These are phyloP conservation scores for Clausena lansium DNA, from an alignment of 345 rosid genomes.

Conservation along the genomic window DNA sequence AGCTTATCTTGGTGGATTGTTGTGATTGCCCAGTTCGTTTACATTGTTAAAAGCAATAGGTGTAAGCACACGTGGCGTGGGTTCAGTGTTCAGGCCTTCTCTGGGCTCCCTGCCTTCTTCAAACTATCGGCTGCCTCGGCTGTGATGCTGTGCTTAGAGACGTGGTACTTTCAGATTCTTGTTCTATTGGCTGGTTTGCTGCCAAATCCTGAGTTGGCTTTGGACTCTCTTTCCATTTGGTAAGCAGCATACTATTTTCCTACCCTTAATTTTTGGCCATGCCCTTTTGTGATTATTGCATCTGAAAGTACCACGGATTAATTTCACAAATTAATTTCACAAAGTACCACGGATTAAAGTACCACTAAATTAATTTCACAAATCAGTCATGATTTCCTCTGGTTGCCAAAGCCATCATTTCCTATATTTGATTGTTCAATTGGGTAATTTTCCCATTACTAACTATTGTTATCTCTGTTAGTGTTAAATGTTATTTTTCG, in stretches of 20 bases:
- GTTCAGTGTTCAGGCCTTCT: constrained; percentile 44
- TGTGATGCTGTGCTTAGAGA: constrained; percentile 63
- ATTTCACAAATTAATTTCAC: neutral
- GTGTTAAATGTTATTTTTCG: too few relatives aligned
- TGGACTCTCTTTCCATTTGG: constrained; percentile 58
- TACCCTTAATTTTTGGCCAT: too few relatives aligned
- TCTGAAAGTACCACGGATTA: too few relatives aligned
- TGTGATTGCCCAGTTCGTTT: constrained; percentile 50
- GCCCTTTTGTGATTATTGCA: too few relatives aligned
- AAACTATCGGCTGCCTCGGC: constrained; percentile 63
- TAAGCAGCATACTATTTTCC: constrained; percentile 12
- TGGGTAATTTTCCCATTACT: too few relatives aligned
- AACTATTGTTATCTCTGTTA: too few relatives aligned
- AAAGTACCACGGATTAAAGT: too few relatives aligned
- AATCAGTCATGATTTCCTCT: neutral
- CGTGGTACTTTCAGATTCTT: constrained; percentile 57
- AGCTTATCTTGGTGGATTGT: constrained; percentile 62
- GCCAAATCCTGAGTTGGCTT: constrained; percentile 52
- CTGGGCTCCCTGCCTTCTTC: constrained; percentile 40
- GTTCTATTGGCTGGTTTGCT: constrained; percentile 60
- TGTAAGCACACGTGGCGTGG: constrained; percentile 52
- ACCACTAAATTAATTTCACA: too few relatives aligned
- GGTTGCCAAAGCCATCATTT: neutral
- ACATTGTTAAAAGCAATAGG: constrained; percentile 39
- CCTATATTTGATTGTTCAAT: too few relatives aligned